phyloP scores from a whole-genome alignment of 176 grass and related monocot genomes.

The Secale cereale region DNA sequence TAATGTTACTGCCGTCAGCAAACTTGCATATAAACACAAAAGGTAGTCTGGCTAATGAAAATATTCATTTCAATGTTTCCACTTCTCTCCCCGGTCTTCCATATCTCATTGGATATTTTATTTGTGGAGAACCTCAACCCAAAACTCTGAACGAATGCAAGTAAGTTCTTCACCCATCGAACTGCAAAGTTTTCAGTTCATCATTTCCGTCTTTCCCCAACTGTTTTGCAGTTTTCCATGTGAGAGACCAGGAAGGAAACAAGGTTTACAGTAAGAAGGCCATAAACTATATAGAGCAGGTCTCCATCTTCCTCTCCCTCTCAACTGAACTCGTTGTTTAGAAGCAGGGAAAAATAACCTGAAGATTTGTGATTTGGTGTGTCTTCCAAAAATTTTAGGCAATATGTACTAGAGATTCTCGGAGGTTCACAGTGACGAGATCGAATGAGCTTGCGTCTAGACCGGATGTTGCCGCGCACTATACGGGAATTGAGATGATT shows the following conservation, averaged over 20 bases:
- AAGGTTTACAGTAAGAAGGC: slow-evolving; percentile 42
- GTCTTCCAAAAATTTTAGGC: not conserved
- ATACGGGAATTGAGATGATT: slow-evolving; percentile 58
- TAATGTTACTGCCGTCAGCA: not conserved
- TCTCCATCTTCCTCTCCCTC: not conserved
- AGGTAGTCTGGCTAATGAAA: not conserved
- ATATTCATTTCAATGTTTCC: not conserved
- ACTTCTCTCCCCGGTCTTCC: not conserved
- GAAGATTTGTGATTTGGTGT: not conserved
- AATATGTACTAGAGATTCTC: not conserved
- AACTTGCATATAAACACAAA: not conserved
- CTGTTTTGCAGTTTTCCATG: slow-evolving; percentile 49
- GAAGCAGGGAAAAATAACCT: not conserved
- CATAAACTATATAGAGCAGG: slow-evolving; percentile 47
- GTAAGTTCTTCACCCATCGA: not conserved
- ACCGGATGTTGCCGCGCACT: slow-evolving; percentile 3
- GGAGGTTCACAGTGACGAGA: not conserved
- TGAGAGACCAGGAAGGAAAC: slow-evolving; percentile 51
- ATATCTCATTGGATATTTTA: not conserved
- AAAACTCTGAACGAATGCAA: not conserved
- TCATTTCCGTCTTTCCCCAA: not conserved
- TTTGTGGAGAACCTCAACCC: not conserved
- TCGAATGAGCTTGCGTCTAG: not conserved
- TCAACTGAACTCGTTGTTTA: no score
- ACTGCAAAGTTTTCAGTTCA: not conserved